Evolutionary conservation across 2,329 filamentous ascomycete species (phyloP).

Genomic region (Pyrenochaeta sp.): DNA sequence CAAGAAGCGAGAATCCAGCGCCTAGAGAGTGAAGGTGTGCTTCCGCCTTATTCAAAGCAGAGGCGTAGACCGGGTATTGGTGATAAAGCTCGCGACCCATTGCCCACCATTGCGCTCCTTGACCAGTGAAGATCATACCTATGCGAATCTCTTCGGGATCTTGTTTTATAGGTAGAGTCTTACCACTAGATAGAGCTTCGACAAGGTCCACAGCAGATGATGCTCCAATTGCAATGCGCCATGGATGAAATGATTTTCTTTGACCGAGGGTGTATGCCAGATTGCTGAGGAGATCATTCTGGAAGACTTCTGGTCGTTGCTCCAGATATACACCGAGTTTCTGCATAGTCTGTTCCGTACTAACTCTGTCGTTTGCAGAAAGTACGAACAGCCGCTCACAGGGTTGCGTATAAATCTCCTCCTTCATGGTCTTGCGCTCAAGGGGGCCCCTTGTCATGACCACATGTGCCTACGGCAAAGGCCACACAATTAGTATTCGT

Average conservation of each 20-base stretch:
- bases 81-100: conserved; percentile 37
- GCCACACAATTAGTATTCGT: background rate
- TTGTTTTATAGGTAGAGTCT: conserved; percentile 27
- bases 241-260: conserved; percentile 30
- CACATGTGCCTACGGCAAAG: conserved; percentile 26
- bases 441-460: conserved; percentile 32
- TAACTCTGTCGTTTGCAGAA: conserved; percentile 28
- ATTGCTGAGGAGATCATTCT: conserved; percentile 34
- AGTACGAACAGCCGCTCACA: conserved; percentile 29
- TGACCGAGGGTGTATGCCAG: conserved; percentile 38
- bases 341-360: conserved; percentile 26
- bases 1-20: conserved; percentile 14
- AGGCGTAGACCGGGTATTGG: conserved; percentile 17
- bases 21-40: conserved; percentile 7
- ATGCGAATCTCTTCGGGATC: conserved; percentile 23
- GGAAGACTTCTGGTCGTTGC: conserved; percentile 35
- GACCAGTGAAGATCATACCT: conserved; percentile 43
- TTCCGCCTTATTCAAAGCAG: conserved; percentile 7
- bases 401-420: conserved; percentile 27
- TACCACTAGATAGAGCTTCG: conserved; percentile 27
- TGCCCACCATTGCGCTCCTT: conserved; percentile 46
- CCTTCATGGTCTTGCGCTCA: conserved; percentile 31
- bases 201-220: conserved; percentile 21
- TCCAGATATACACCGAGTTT: conserved; percentile 36
- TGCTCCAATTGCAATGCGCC: conserved; percentile 29